Evolutionary conservation across 169 alveolate genomes (phyloP), one percentile per base, ranked within the genome.

Genomic region (Cryptosporidium felis): DNA sequence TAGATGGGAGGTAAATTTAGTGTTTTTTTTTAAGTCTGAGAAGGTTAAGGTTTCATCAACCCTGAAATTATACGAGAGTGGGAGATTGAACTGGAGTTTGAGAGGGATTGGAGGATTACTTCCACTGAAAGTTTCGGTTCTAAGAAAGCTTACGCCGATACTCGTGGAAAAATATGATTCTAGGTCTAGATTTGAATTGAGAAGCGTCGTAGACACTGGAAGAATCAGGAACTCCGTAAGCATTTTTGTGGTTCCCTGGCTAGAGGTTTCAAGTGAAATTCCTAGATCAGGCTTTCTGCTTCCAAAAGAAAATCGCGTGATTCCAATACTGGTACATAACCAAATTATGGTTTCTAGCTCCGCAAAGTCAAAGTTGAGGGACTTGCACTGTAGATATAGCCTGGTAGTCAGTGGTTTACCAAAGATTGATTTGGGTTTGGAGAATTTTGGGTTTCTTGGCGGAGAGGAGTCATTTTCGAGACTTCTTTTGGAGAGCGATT

Each of bases 241-340:
- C 2, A 56, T 74, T 32, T 74, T 67, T 1, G 18, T 49, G 23
- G 85, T 74, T 3, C 85, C 85, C 14, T 74, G 85, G 85, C 16
- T 74, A n/a, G 85, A 74, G 40, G 58, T 74, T 1, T 74, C 85
- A 10, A 53, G 10, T 14, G 85, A 74, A 14, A 53, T 26, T 8
- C 66, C 85, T 21, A 74, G 85, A 74, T 30, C 40, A 5, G 85
- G 85, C 1, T 74, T 53, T 23, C 23, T 74, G 10, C 49, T 74
- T 9, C 74, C 85, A 6, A 53, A 74, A 14, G 85, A 74, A 36
- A 74, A 53, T 21, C 41, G 85, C 16, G 16, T 38, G n/a, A 56
- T 74, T 53, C 30, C 85, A 10, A 74, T 74, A 53, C 38, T 49
- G 40, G 53, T 74, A 36, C 85, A 74, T 16, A 74, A 74, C 26